phyloP scores from a whole-genome alignment of 805 yeast genomes.

The Lachancea thermotolerans region DNA sequence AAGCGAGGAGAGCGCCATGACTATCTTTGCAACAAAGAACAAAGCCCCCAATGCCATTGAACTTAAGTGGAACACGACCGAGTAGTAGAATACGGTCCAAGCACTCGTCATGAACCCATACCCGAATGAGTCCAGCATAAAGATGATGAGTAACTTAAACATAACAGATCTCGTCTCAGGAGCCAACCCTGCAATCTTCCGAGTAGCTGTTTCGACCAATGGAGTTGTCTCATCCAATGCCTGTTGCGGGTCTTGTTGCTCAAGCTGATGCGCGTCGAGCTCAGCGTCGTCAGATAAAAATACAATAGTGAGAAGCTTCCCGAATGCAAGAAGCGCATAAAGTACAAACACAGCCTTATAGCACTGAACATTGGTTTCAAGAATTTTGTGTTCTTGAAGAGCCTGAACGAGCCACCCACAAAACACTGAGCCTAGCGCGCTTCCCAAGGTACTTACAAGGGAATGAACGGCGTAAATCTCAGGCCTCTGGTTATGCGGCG shows the following conservation, averaged over 20 bases:
- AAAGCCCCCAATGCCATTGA: constrained; percentile 59
- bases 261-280: constrained; percentile 24
- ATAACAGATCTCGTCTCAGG: constrained; percentile 39
- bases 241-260: constrained; percentile 12
- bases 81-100: constrained; percentile 82
- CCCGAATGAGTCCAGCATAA: constrained; percentile 83
- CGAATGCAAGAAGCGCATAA: constrained; percentile 48
- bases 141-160: constrained; percentile 47
- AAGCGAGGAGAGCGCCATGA: constrained; percentile 62
- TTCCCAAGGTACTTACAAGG: constrained; percentile 60
- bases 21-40: constrained; percentile 56
- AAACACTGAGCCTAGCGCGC: constrained; percentile 62
- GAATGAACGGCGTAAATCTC: constrained; percentile 73
- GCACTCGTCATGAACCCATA: constrained; percentile 84
- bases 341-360: constrained; percentile 52
- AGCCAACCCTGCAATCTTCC: constrained; percentile 25
- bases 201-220: constrained; percentile 13
- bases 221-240: constrained; percentile 25
- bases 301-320: constrained; percentile 46
- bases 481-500: constrained; percentile 57
- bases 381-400: constrained; percentile 33
- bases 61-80: constrained; percentile 44
- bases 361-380: constrained; percentile 33
- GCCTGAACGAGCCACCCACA: constrained; percentile 56
- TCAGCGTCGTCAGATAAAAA: constrained; percentile 51